phyloP scores from a whole-genome alignment of 1,284 basidiomycete species.

The Cryptococcus amylolentus region DNA sequence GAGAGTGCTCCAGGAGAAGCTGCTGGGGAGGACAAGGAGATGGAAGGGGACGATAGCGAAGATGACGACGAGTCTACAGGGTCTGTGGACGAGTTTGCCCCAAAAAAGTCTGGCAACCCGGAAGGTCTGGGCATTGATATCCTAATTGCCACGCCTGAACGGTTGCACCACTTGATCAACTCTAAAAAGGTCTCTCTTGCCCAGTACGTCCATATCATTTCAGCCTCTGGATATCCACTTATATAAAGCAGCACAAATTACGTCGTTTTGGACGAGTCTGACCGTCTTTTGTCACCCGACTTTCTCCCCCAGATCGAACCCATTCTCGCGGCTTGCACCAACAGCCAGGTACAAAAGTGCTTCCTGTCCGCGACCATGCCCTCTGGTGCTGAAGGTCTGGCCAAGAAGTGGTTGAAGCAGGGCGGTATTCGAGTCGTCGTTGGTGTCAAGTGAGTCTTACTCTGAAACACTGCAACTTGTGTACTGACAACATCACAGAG shows the following conservation, averaged over 20 bases:
- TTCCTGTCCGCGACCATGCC: conserved; percentile 94
- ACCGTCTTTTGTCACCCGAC: conserved; percentile 81
- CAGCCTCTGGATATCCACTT: neutral
- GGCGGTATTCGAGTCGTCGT: conserved; percentile 81
- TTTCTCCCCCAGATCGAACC: conserved; percentile 88
- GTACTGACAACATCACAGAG: conserved; percentile 55
- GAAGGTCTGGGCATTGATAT: conserved; percentile 41
- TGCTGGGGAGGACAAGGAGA: conserved; percentile 13
- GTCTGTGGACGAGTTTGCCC: conserved; percentile 21
- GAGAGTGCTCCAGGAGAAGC: conserved; percentile 34
- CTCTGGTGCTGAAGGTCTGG: conserved; percentile 78
- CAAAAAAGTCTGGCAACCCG: conserved; percentile 5
- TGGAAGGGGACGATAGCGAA: conserved; percentile 15
- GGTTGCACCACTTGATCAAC: conserved; percentile 59
- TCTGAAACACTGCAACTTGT: neutral
- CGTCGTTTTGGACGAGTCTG: conserved; percentile 84
- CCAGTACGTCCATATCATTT: conserved; percentile 57
- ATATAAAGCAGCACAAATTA: conserved; percentile 63
- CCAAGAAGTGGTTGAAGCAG: conserved; percentile 74
- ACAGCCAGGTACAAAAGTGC: conserved; percentile 72
- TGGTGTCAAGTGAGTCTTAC: conserved; percentile 73
- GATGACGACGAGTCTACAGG: conserved; percentile 21
- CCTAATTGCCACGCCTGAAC: conserved; percentile 49
- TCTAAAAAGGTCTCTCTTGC: conserved; percentile 63
- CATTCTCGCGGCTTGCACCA: conserved; percentile 75